Base-by-base conservation (phyloP, 768 basidiomycete species). In the Boletus sp. region DNA sequence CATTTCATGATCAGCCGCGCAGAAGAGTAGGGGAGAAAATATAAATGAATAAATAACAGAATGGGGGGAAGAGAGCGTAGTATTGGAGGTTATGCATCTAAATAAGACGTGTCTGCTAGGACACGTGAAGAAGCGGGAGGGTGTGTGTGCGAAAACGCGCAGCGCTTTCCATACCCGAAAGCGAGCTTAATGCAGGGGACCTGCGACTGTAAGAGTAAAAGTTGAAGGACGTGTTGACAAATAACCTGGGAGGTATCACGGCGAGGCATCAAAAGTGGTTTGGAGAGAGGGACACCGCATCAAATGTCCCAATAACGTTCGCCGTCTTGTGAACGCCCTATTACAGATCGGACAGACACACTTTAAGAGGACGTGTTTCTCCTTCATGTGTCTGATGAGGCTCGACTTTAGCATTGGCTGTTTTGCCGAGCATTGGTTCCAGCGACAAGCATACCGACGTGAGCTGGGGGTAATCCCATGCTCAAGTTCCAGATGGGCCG, bases 371-470 rank as follows among this genome's bases (percentile, higher is more conserved):
- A 41, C 5, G 6, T 59, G 57, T 5, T 24, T 29, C 7, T 59
- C 58, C 6, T 24, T 47, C 5, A 37, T 20, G 18, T 59, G 58
- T 11, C 58, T 44, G 35, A 41, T 47, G 11, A 59, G 58, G 17
- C 55, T 50, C 24, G 55, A 39, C 28, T 33, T 50, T 30, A 2
- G 30, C 57, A 51, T 59, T 2, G 56, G 18, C 7, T 0, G 15
- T 11, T 28, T 7, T 8, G 7, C n/a, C 14, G 4, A 5, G n/a
- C 56, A 58, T 0, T 1, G 0, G 4, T 24, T 8, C 58, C 58
- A 59, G 28, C 17, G 49, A 46, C 58, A 58, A 2, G 5, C 2
- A 36, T 40, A 41, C 0, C 1, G 4, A 4, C 8, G 50, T 5
- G 37, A 50, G 11, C 30, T 4, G 5, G 29, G 24, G 1, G 8